Evolutionary conservation across 106 monocot species (phyloP).

Genomic region (Phalaenopsis equestris): DNA sequence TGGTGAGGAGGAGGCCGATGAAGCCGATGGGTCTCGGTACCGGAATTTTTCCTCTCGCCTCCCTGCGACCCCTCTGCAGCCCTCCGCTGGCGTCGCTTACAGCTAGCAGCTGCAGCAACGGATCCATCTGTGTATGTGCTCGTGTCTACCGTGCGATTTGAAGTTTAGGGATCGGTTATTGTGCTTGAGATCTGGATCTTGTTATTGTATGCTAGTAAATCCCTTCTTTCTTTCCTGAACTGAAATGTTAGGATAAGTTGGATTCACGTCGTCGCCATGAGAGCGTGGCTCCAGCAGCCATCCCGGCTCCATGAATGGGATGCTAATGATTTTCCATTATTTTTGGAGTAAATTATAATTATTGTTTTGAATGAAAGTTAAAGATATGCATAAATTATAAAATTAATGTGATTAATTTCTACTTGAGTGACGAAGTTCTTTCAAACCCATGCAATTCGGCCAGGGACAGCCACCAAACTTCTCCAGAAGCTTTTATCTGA

Average conservation of each 20-base stretch:
- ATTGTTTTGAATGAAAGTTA: too few species aligned
- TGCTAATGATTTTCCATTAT: too few species aligned
- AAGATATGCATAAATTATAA: too few species aligned
- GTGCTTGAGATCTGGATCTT: not conserved
- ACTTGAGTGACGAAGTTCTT: too few species aligned
- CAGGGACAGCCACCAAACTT: too few species aligned
- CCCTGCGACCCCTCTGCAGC: not conserved
- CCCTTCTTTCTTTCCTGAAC: not conserved
- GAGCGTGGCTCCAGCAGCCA: too few species aligned
- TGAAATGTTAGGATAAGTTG: not conserved
- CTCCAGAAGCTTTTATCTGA: too few species aligned
- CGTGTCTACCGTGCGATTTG: not conserved
- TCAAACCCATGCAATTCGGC: too few species aligned
- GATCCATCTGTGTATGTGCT: not conserved
- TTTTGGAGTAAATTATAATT: too few species aligned
- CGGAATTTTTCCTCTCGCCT: conserved; percentile 5
- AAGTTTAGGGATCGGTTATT: not conserved
- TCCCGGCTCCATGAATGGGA: too few species aligned
- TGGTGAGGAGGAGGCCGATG: not conserved
- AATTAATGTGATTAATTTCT: too few species aligned
- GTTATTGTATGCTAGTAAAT: not conserved
- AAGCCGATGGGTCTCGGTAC: not conserved
- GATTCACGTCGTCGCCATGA: not conserved
- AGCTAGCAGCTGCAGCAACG: not conserved
- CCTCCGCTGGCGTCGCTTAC: not conserved